A percentile compares a stretch with the other conserved stretches of the same genome.
Evolutionary conservation across 306 rosid species (phyloP).

Genomic region (Cucurbita pepo): DNA sequence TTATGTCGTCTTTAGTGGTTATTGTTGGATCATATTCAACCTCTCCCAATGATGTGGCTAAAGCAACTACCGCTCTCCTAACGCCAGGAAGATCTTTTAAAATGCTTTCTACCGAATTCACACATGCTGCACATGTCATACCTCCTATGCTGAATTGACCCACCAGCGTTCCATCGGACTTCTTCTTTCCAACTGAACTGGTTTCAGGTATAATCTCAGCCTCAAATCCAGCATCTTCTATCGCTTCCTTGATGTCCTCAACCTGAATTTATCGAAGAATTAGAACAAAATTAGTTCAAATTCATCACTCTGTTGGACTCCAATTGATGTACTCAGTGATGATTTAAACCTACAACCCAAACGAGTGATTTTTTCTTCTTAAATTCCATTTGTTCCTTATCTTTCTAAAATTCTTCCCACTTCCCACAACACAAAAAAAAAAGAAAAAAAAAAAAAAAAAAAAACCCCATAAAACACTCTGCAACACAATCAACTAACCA

Average conservation of each 20-base stretch:
- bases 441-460: too few species aligned
- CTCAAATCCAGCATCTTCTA: constrained; percentile 97
- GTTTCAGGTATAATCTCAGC: constrained; percentile 83
- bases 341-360: not conserved
- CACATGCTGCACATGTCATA: constrained; percentile 99
- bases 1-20: constrained; percentile 67
- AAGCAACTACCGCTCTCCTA: constrained; percentile 75
- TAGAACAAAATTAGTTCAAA: not conserved
- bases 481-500: not conserved
- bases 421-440: not conserved
- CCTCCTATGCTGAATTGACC: constrained; percentile 94
- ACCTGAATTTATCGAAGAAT: constrained; percentile 33
- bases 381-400: not conserved
- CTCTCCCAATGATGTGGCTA: constrained; percentile 85
- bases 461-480: not conserved
- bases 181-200: constrained; percentile 32
- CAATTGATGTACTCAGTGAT: not conserved
- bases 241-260: constrained; percentile 66
- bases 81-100: constrained; percentile 72
- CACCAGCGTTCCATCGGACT: constrained; percentile 38
- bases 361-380: not conserved
- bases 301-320: not conserved
- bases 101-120: constrained; percentile 86
- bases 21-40: constrained; percentile 72
- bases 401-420: not conserved